phyloP scores from a whole-genome alignment of 73 alveolate species.

The Paramecium tetraurelia region DNA sequence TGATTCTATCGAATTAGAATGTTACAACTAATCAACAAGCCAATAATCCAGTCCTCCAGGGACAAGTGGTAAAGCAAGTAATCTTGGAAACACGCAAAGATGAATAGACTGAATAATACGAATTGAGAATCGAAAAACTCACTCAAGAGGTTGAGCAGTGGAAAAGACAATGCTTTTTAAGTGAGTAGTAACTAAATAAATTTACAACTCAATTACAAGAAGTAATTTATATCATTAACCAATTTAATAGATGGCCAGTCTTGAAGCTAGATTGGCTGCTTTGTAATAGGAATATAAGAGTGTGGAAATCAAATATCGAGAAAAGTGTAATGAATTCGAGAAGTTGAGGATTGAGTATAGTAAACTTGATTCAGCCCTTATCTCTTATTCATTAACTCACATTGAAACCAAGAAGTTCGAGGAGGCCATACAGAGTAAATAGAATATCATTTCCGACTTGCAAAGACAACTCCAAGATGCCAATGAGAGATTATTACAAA shows the following conservation, averaged over 20 bases:
- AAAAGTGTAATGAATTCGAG: constrained; percentile 38
- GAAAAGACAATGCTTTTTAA: neutral
- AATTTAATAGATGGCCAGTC: neutral
- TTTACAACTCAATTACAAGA: neutral
- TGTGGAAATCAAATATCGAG: neutral
- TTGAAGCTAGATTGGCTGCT: neutral
- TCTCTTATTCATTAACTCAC: neutral
- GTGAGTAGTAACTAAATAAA: neutral
- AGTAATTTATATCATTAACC: neutral
- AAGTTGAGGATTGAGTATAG: neutral
- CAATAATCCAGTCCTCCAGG: neutral
- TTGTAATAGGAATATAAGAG: neutral
- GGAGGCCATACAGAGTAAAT: neutral
- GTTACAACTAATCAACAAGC: neutral
- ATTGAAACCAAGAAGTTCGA: constrained; percentile 16
- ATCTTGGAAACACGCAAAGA: constrained; percentile 31
- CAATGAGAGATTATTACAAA: neutral
- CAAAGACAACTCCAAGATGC: neutral
- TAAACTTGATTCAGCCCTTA: neutral
- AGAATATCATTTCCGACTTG: neutral
- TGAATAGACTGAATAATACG: neutral
- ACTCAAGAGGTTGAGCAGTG: constrained; percentile 1
- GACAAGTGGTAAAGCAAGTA: constrained; percentile 9
- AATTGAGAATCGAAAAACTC: neutral
- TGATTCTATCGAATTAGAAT: neutral